phyloP scores from a whole-genome alignment of 2,329 filamentous ascomycete species.

The Atkinsonella texensis region DNA sequence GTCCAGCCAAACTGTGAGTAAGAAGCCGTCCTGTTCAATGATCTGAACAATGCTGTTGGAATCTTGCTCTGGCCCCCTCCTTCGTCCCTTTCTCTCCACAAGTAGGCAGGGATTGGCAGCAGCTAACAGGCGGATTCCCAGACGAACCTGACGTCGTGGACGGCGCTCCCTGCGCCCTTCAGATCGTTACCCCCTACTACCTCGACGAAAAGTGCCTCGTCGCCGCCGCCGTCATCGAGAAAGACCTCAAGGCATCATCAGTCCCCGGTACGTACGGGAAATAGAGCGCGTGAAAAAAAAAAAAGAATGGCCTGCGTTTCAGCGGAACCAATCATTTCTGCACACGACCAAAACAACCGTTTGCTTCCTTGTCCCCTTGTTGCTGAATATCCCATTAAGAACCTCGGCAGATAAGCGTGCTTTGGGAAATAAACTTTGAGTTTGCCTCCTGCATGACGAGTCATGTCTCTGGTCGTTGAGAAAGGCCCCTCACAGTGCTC shows the following conservation, averaged over 20 bases:
- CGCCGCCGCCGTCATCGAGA: constrained; percentile 2
- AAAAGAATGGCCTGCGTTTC: not conserved
- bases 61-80: too few species aligned
- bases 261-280: not conserved
- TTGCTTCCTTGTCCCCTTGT: too few species aligned
- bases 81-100: too few species aligned
- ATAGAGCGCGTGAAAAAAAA: not conserved
- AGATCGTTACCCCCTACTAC: constrained; percentile 32
- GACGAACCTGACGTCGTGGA: constrained; percentile 28
- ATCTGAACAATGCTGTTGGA: not conserved
- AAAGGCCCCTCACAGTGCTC: too few species aligned
- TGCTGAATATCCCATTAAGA: too few species aligned
- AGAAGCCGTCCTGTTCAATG: too few species aligned
- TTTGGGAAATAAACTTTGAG: too few species aligned
- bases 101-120: not conserved
- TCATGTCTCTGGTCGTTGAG: too few species aligned
- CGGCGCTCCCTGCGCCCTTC: constrained; percentile 32
- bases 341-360: too few species aligned
- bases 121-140: constrained; percentile 10
- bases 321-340: too few species aligned
- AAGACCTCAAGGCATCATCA: not conserved
- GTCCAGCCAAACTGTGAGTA: constrained; percentile 1
- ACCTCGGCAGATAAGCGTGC: too few species aligned
- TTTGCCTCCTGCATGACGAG: too few species aligned
- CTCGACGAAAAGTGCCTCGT: constrained; percentile 33